phyloP scores from a whole-genome alignment of 768 basidiomycete genomes.

The Trametes cubensis region DNA sequence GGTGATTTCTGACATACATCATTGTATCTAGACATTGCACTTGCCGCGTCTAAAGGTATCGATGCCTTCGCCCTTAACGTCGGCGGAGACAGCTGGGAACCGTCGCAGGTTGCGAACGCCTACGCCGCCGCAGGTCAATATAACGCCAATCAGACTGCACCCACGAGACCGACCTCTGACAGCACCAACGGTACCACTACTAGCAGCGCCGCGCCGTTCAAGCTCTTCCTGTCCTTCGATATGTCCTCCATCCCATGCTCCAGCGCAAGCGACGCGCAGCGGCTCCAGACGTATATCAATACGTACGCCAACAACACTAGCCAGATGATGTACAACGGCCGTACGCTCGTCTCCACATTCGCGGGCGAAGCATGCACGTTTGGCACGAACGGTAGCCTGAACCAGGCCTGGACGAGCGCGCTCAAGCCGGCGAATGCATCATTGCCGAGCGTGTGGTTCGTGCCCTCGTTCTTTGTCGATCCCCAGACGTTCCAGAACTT shows the following conservation, averaged over 20 bases:
- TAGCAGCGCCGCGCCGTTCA: constrained; percentile 49
- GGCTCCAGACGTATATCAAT: constrained; percentile 56
- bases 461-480: constrained; percentile 71
- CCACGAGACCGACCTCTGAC: not conserved
- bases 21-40: constrained; percentile 43
- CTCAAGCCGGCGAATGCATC: constrained; percentile 49
- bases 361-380: constrained; percentile 70
- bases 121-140: constrained; percentile 40
- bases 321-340: constrained; percentile 51
- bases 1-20: not conserved
- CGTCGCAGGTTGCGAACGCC: constrained; percentile 62
- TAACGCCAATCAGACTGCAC: constrained; percentile 3
- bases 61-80: constrained; percentile 76
- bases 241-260: constrained; percentile 54
- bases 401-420: constrained; percentile 59
- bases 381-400: constrained; percentile 49
- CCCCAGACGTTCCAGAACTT: constrained; percentile 46
- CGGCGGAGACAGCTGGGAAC: constrained; percentile 66
- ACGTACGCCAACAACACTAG: constrained; percentile 59
- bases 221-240: constrained; percentile 40
- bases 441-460: constrained; percentile 58
- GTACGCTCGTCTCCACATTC: constrained; percentile 70
- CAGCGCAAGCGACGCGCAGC: constrained; percentile 48
- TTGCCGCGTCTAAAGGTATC: constrained; percentile 60
- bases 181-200: constrained; percentile 26